Percentiles rank a stretch among this genome's conserved stretches.
Conservation (phyloP, 2,329 filamentous ascomycete species). For the Stylonectria norvegica region DNA sequence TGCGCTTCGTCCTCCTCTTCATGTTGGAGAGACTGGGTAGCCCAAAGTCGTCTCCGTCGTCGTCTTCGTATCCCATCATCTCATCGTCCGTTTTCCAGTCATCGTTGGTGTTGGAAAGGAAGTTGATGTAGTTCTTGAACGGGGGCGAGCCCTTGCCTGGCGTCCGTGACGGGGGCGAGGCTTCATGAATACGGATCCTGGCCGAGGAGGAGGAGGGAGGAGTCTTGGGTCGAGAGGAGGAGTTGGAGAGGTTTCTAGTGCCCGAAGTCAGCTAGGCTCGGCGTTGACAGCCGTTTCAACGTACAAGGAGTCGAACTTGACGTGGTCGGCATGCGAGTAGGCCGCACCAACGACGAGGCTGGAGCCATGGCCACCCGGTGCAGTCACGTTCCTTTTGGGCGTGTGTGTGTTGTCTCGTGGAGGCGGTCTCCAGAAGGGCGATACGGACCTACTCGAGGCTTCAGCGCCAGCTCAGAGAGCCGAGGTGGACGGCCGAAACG, state of each 20-base stretch:
- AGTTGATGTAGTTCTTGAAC: conserved; percentile 73
- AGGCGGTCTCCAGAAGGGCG: conserved; percentile 81
- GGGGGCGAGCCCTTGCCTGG: conserved; percentile 56
- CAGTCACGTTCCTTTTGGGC: conserved; percentile 47
- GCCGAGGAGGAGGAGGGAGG: conserved; percentile 62
- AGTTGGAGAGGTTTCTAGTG: conserved; percentile 55
- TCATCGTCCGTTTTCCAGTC: conserved; percentile 78
- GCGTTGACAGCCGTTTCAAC: conserved; percentile 23
- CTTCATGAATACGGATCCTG: conserved; percentile 49
- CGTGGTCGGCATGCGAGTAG: conserved; percentile 93
- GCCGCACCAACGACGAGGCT: conserved; percentile 85
- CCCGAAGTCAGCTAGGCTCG: conserved; percentile 8
- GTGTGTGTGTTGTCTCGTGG: conserved; percentile 48
- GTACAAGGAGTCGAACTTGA: conserved; percentile 81
- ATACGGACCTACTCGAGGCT: conserved; percentile 60
- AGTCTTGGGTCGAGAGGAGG: conserved; percentile 67
- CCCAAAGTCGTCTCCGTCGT: conserved; percentile 92
- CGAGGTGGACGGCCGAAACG: conserved; percentile 30
- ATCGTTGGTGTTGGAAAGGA: conserved; percentile 76
- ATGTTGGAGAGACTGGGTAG: conserved; percentile 89
- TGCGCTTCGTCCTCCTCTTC: conserved; percentile 65
- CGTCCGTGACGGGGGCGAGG: conserved; percentile 53
- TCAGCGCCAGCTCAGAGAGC: conserved; percentile 24
- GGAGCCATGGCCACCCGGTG: conserved; percentile 50
- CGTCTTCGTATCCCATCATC: conserved; percentile 76